Base-by-base conservation (phyloP, 2,329 filamentous ascomycete genomes). In the Polytolypa hystricis region DNA sequence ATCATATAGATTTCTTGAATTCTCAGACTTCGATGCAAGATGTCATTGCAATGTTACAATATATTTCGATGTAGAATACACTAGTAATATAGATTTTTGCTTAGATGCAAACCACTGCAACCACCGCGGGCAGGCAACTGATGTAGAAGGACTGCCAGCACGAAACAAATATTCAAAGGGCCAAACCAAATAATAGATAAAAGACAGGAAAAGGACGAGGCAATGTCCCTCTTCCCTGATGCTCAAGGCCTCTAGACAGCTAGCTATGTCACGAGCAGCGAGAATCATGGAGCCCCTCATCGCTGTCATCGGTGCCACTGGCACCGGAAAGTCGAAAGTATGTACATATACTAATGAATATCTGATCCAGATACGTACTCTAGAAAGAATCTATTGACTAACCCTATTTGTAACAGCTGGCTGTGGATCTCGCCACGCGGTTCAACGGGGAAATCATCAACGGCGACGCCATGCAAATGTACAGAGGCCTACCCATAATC, bases 381-480 rank as follows among this genome's bases (percentile, higher is more conserved):
- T 20, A 8, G 8, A 27, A 25, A 19, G 8, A 37, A 19, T 31
- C 51, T 57, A 46, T 62, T 46, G 33, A n/a, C n/a, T n/a, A n/a
- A n/a, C n/a, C n/a, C n/a, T 38, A 37, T 53, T 25, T n/a, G 21
- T 54, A 45, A 48, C 49, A 94, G 86, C 73, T 95, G 47, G 91
- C 91, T 6, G 81, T 98, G 27, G 84, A 94, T 44, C 65, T 98
- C 35, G 91, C 93, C 1, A 70, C 70, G 28, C 75, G 72, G 15
- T 87, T 86, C 61, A 79, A 91, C 58, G 91, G 93, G 53, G 91
- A 98, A 60, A 74, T 98, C 35, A 86, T 98, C 63, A 98, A 98
- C 55, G 84, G 84, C 31, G 91, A 98, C 67, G 91, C 91, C 26
- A 94, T 98, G 86, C 91, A 98, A 57, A 78, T 98, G 63, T 98